Conservation (phyloP, 2,329 filamentous ascomycete species). For the Botrytis galanthina region DNA sequence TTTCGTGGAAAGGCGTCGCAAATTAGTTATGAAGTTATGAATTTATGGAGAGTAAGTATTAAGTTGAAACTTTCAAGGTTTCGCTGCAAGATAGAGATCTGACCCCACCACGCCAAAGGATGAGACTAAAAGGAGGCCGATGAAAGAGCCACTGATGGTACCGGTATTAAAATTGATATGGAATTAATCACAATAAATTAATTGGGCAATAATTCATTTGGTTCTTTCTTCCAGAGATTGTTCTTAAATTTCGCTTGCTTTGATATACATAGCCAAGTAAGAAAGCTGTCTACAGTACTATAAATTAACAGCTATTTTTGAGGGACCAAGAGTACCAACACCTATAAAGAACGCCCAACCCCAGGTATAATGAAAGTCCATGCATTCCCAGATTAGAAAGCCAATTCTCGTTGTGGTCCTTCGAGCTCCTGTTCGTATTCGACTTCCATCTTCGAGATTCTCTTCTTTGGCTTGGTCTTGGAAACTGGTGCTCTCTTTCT, state of each 20-base stretch:
- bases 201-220: neutral
- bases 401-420: constrained; percentile 25
- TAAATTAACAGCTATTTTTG: constrained; percentile 14
- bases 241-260: neutral
- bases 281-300: neutral
- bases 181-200: neutral
- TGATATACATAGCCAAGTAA: neutral
- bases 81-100: constrained; percentile 18
- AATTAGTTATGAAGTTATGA: constrained; percentile 4
- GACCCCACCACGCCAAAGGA: constrained; percentile 8
- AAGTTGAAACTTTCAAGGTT: constrained; percentile 20
- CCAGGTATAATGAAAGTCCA: constrained; percentile 21
- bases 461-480: constrained; percentile 49
- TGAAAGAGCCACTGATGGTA: constrained; percentile 7
- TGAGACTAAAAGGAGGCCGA: neutral
- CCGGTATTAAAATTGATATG: neutral
- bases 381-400: constrained; percentile 22
- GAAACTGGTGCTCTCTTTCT: constrained; percentile 37
- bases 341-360: constrained; percentile 22
- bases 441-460: constrained; percentile 56
- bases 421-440: constrained; percentile 71
- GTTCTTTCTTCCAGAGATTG: neutral
- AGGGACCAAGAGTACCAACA: neutral
- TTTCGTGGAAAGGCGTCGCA: neutral
- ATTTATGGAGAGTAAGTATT: constrained; percentile 4